phyloP scores from a whole-genome alignment of 2,329 filamentous ascomycete species.

The Macrophomina phaseolina region DNA sequence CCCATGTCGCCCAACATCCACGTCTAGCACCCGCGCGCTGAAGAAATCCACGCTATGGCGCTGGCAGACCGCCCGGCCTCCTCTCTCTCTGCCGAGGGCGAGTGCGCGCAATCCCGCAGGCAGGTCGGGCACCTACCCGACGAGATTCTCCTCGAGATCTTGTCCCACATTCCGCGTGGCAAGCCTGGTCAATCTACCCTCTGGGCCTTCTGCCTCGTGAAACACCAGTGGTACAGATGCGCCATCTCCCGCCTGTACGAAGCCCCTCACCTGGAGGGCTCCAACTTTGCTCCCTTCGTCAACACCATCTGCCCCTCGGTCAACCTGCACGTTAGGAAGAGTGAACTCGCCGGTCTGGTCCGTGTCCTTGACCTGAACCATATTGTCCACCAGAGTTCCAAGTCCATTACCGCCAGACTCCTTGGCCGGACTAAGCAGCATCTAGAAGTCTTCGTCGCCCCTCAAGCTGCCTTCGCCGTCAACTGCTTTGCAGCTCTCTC shows the following conservation, averaged over 20 bases:
- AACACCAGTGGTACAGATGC: constrained; percentile 62
- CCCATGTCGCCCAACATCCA: constrained; percentile 5
- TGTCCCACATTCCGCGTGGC: constrained; percentile 49
- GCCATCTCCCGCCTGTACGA: constrained; percentile 60
- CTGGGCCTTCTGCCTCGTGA: constrained; percentile 56
- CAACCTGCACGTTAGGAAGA: constrained; percentile 55
- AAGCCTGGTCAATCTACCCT: constrained; percentile 54
- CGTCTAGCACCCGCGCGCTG: not conserved
- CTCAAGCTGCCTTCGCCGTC: constrained; percentile 62
- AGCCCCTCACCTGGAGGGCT: constrained; percentile 57
- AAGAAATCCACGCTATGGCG: not conserved
- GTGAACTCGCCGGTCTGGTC: constrained; percentile 57
- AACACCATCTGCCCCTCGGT: constrained; percentile 60
- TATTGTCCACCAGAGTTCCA: constrained; percentile 65
- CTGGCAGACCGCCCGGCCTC: constrained; percentile 6
- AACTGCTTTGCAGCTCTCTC: constrained; percentile 63
- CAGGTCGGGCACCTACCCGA: constrained; percentile 54
- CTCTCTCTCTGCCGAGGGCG: not conserved
- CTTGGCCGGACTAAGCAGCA: constrained; percentile 59
- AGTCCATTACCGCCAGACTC: constrained; percentile 62
- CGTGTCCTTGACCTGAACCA: constrained; percentile 58
- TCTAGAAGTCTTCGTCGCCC: constrained; percentile 62
- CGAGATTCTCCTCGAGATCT: constrained; percentile 60
- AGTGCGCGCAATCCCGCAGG: not conserved
- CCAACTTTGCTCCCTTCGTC: constrained; percentile 61